A percentile compares a stretch with the other conserved stretches of the same genome.
phyloP scores from a whole-genome alignment of 2,329 filamentous ascomycete genomes.

The Didymella pinodella region DNA sequence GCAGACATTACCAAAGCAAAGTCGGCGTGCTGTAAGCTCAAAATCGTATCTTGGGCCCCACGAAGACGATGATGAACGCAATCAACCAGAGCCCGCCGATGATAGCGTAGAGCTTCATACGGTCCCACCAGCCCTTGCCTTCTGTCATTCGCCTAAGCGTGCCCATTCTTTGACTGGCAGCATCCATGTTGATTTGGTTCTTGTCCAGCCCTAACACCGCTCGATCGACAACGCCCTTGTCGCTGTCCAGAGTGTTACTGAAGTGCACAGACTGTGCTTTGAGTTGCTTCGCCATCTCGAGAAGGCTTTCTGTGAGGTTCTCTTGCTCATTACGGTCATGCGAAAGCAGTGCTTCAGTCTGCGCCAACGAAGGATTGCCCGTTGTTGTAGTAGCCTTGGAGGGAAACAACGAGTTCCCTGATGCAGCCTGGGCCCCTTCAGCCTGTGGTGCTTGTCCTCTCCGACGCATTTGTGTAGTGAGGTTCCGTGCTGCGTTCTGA shows the following conservation, averaged over 20 bases:
- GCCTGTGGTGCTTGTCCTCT: slow-evolving; percentile 35
- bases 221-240: slow-evolving; percentile 73
- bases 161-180: slow-evolving; percentile 79
- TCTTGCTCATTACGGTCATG: slow-evolving; percentile 85
- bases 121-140: slow-evolving; percentile 85
- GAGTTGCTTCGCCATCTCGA: slow-evolving; percentile 78
- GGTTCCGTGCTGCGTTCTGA: slow-evolving; percentile 44
- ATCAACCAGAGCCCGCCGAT: slow-evolving; percentile 84
- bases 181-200: slow-evolving; percentile 77
- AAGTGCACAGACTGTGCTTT: slow-evolving; percentile 79
- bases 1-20: not conserved
- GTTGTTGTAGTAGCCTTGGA: slow-evolving; percentile 42
- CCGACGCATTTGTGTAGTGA: slow-evolving; percentile 46
- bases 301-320: slow-evolving; percentile 78
- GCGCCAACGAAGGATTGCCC: slow-evolving; percentile 37
- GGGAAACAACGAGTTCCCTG: slow-evolving; percentile 53
- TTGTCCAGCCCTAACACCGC: slow-evolving; percentile 79
- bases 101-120: slow-evolving; percentile 83
- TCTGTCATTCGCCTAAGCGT: slow-evolving; percentile 81
- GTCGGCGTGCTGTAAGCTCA: slow-evolving; percentile 49
- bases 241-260: slow-evolving; percentile 73
- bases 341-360: slow-evolving; percentile 73
- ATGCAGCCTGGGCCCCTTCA: slow-evolving; percentile 37
- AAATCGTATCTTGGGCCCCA: slow-evolving; percentile 87
- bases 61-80: slow-evolving; percentile 80